Percentiles rank a stretch among this genome's conserved stretches.
These are phyloP conservation scores for Acorus gramineus DNA, from an alignment of 106 monocot genomes.

Conservation along the genomic window DNA sequence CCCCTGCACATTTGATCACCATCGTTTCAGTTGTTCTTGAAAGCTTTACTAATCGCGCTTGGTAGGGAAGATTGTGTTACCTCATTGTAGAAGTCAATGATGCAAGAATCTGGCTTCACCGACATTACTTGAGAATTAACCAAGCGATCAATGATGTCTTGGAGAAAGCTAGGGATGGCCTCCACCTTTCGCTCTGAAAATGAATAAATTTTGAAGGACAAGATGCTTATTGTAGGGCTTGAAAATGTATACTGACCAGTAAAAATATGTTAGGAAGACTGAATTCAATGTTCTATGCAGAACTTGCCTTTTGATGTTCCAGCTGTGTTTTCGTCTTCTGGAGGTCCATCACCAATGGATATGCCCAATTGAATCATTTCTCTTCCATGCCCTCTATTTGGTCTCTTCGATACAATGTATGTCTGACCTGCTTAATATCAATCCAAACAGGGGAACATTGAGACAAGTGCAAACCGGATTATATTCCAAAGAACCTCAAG, in stretches of 20 bases:
- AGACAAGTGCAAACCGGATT: too few relatives aligned
- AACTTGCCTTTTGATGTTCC: slow-evolving; percentile 26
- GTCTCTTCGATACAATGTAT: slow-evolving; percentile 40
- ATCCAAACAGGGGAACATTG: background rate
- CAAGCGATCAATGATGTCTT: slow-evolving; percentile 39
- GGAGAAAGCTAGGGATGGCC: slow-evolving; percentile 34
- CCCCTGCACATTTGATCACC: slow-evolving; percentile 24
- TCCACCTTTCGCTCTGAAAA: slow-evolving; percentile 58
- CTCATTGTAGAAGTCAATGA: slow-evolving; percentile 74
- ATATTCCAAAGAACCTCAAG: background rate
- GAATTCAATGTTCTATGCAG: background rate
- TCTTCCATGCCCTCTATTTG: slow-evolving; percentile 69
- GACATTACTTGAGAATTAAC: slow-evolving; percentile 33
- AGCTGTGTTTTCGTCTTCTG: slow-evolving; percentile 38
- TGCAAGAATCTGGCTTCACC: slow-evolving; percentile 55
- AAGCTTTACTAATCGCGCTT: too few relatives aligned
- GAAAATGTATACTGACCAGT: background rate
- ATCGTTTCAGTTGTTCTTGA: too few relatives aligned
- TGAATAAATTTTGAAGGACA: background rate
- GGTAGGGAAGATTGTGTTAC: slow-evolving; percentile 9
- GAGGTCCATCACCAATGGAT: slow-evolving; percentile 35
- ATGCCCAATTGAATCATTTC: slow-evolving; percentile 65
- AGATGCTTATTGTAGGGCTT: background rate
- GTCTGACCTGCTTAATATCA: slow-evolving; percentile 40
- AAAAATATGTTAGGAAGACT: background rate